A percentile compares a stretch with the other conserved stretches of the same genome.
Evolutionary conservation across 495 filamentous ascomycete species (phyloP).

Genomic region (Aspergillus ostianus): DNA sequence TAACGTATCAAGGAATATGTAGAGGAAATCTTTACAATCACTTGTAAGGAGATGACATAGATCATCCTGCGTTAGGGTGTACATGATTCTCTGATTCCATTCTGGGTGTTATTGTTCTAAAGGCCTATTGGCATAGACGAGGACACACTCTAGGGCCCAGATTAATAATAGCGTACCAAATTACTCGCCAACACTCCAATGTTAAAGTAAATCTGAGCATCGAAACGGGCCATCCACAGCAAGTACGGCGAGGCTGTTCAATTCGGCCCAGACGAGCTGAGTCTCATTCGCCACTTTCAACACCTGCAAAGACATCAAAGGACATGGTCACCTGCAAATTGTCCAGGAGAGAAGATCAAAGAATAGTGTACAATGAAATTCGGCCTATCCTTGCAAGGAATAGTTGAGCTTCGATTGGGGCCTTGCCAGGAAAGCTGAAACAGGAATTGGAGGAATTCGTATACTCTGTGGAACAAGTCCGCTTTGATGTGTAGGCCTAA

Average conservation of each 20-base stretch:
- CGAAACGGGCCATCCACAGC: background rate
- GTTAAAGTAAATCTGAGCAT: background rate
- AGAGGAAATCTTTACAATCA: no score
- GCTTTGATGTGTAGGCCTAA: constrained; percentile 14
- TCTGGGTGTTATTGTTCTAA: no score
- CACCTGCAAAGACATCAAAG: constrained; percentile 43
- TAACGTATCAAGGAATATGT: no score
- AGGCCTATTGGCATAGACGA: constrained; percentile 5
- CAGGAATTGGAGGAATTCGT: constrained; percentile 14
- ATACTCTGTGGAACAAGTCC: constrained; percentile 19
- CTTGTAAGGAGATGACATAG: no score
- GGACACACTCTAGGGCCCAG: constrained; percentile 11
- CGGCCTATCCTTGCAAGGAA: constrained; percentile 14
- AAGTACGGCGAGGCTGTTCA: constrained; percentile 43
- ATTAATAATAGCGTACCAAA: constrained; percentile 8
- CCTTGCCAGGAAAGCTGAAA: constrained; percentile 8
- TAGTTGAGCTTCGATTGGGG: constrained; percentile 19
- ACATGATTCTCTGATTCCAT: no score
- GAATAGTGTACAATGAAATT: constrained; percentile 23
- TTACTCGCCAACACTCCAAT: constrained; percentile 7
- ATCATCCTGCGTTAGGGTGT: no score
- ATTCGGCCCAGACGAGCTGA: constrained; percentile 48
- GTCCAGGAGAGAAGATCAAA: constrained; percentile 1
- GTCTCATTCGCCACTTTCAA: constrained; percentile 50
- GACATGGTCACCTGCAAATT: constrained; percentile 3